Base-by-base conservation (phyloP, 2,329 filamentous ascomycete genomes). In the Exophiala lecanii-corni region DNA sequence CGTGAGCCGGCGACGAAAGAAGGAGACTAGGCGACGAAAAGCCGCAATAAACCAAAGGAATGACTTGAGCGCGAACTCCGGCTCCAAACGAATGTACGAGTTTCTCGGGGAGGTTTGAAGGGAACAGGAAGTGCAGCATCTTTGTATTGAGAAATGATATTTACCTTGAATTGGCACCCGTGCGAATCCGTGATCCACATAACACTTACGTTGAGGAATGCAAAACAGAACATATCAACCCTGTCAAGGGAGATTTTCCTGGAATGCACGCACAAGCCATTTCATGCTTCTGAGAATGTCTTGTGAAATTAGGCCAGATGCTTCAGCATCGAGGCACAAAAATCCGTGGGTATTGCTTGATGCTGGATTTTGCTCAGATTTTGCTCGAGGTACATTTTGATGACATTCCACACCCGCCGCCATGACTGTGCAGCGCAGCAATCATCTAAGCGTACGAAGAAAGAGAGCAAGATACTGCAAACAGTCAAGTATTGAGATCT, bases 11-110 rank as follows among this genome's bases (percentile, higher is more conserved):
- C 23, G 17, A 36, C 12, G 30, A 36, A 36, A 43, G n/a, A n/a
- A n/a, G n/a, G n/a, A n/a, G n/a, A n/a, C n/a, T n/a, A n/a, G n/a
- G n/a, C n/a, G n/a, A n/a, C n/a, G n/a, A 9, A 19, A 43, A 39
- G 15, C 20, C 16, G n/a, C n/a, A n/a, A n/a, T n/a, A n/a, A n/a
- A 41, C 21, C 41, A 53, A 53, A 53, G 10, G 50, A 53, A 44
- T 46, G 50, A 46, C 44, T 45, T 23, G 37, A 23, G 38, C 16
- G 32, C 36, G 25, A 48, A 41, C 41, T n/a, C 12, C 18, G 35
- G 36, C 41, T 41, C 36, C 21, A 51, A 51, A 51, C 45, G 45
- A 49, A 31, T 41, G 49, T 46, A 44, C 36, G 36, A 51, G 43
- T 30, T 39, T 46, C 42, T 46, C 36, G 37, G 32, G 30, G 37